Base-by-base conservation (phyloP, 495 filamentous ascomycete genomes). In the Aspergillus bridgeri region DNA sequence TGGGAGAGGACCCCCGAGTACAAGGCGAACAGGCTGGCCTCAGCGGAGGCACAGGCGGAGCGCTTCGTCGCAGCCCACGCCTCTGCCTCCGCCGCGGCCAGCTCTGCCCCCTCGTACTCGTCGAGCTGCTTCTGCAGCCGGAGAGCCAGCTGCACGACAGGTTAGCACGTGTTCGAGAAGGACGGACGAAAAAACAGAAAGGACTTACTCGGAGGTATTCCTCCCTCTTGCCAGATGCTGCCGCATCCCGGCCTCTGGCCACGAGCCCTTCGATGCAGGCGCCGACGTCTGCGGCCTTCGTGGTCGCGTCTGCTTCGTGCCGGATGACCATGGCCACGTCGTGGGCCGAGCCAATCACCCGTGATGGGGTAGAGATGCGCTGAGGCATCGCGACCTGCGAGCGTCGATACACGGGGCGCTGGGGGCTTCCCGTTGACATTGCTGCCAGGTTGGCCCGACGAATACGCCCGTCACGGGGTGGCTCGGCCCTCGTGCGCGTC, bases 121-220 rank as follows among this genome's bases (percentile, higher is more conserved):
- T 38, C 44, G 3, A 63, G 42, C 22, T 61, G 51, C 23, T 60
- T 56, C 49, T 65, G 65, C 29, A 64, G 42, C 0, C 18, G 51
- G 5, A 68, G 54, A 1, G 60, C 63, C 22, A 38, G n/a, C 25
- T 19, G 24, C 60, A 42, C 59, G 55, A 48, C 17, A 43, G 38
- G 25, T 8, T 42, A 6, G n/a, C 44, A 56, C n/a, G n/a, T n/a
- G n/a, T n/a, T n/a, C n/a, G 18, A 24, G 8, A 23, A 5, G 20
- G 44, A n/a, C 7, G 20, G 46, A 23, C 8, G 52, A 9, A n/a
- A 45, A 23, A 20, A 24, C 23, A 21, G 15, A 18, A 38, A 43
- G 3, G 4, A 29, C 63, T 60, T 62, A 68, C 65, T 11, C 57
- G 58, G 38, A 65, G 53, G 24, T 58, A 59, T 20, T 44, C 44